Evolutionary conservation across 192 early-diverging fungal genomes (phyloP), one percentile per base, ranked within the genome.

Genomic region (Irineochytrium annulatum): DNA sequence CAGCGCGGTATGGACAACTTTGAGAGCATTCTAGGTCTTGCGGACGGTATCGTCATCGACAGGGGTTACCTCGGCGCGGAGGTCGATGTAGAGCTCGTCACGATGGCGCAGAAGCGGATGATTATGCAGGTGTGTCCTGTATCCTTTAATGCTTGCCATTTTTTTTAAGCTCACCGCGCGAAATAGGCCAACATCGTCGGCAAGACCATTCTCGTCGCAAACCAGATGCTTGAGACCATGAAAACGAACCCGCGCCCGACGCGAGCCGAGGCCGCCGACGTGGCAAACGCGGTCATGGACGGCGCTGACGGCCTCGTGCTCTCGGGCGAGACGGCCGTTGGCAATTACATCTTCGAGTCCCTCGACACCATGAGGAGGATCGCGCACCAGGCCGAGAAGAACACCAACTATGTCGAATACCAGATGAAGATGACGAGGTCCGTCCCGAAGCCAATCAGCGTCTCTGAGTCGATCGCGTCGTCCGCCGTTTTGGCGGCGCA

Each of bases 171-270:
- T 16, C 43, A 73, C 28, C 31, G 13, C 20, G 22, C n/a, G 11
- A 32, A 16, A 16, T 24, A 72, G 67, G 77, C 78, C 20, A 84
- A 84, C 52, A 52, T 73, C 34, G 55, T 72, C 44, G 81, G 81
- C 13, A 84, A 84, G 63, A 68, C 77, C 22, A 73, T 82, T 27
- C 51, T 84, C n/a, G 66, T 84, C 37, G 76, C 78, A 17, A 84
- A 81, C 68, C 81, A 84, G 52, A 81, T 84, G 63, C 71, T 84
- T 34, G 81, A 84, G 58, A 75, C 72, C 20, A 84, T 84, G 81
- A 43, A 59, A 33, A 72, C 68, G 35, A 78, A 75, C 43, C 75
- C 74, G 11, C 60, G 81, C 14, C 81, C 81, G 17, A 68, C 74
- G 6, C 76, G 81, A 51, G 77, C 65, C 27, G 75, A 67, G 48